Base-by-base conservation (phyloP, 495 filamentous ascomycete genomes). In the Podospora tetraspora region DNA sequence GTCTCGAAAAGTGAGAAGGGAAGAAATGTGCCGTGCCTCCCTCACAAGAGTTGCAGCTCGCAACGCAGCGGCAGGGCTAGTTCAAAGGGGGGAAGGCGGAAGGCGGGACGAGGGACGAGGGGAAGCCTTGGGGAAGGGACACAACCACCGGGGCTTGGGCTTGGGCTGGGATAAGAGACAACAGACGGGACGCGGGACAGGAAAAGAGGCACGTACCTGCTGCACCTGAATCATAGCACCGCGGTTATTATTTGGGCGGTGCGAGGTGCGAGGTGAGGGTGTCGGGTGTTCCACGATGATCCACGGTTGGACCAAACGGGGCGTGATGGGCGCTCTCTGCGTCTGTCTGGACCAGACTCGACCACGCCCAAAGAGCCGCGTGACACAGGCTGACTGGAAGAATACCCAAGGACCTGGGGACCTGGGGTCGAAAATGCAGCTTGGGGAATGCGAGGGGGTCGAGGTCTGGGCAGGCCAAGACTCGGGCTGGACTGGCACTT, bases 201-300 rank as follows among this genome's bases (percentile, higher is more conserved):
- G 19, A 23, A 22, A 60, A 62, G 34, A 58, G 68, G 74, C 72
- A 74, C 74, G 69, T 74, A 76, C 74, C 72, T 72, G 69, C 70
- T 71, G 69, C 69, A 66, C 71, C 70, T 74, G 72, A 74, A 76
- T 74, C 72, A 76, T 76, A 74, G 29, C 71, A 73, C 59, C 63
- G 32, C 68, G 63, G 62, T 72, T 72, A 72, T 72, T 68, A 71
- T 68, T 66, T 66, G 67, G 67, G 67, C 37, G 63, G 60, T 70
- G 59, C 57, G 59, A 56, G 59, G 58, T 68, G 63, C 24, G 30
- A 34, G 61, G 63, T 56, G 59, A 24, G 64, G 16, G 57, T 57
- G 61, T 65, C 27, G 60, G 57, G 32, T 37, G 60, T 62, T 27
- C 27, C 63, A 57, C 43, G 43, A 52, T 52, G 43, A 29, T 60